Conservation (phyloP, 2,329 filamentous ascomycete genomes). For the Colletotrichum euphorbiae region DNA sequence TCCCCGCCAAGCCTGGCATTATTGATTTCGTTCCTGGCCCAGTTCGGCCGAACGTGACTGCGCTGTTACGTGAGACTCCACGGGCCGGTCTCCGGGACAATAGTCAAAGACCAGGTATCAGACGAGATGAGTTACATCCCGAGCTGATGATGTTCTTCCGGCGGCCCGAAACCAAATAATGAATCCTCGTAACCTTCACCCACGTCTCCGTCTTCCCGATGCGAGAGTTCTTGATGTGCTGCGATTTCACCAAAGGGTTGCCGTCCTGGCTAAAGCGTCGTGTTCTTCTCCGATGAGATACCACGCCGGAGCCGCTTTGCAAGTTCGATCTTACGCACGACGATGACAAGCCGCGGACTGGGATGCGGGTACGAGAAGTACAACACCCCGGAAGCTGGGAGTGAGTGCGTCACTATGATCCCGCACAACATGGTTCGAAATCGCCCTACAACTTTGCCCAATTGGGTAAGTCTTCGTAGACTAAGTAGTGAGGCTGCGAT, state of each 20-base stretch:
- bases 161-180: constrained; percentile 71
- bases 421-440: not conserved
- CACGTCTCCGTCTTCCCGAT: constrained; percentile 52
- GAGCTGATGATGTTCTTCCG: constrained; percentile 55
- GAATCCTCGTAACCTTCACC: constrained; percentile 61
- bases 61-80: constrained; percentile 51
- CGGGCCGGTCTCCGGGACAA: constrained; percentile 52
- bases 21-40: constrained; percentile 61
- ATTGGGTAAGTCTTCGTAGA: not conserved
- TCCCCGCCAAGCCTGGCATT: constrained; percentile 52
- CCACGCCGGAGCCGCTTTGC: constrained; percentile 56
- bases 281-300: constrained; percentile 46
- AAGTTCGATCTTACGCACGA: constrained; percentile 50
- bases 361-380: constrained; percentile 50
- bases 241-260: constrained; percentile 49
- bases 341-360: constrained; percentile 53
- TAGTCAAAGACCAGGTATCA: too few species aligned
- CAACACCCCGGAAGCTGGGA: constrained; percentile 6
- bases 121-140: too few species aligned
- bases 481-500: constrained; percentile 2
- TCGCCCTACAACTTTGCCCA: constrained; percentile 2
- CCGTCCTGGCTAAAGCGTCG: constrained; percentile 50
- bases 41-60: constrained; percentile 67
- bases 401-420: not conserved
- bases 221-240: constrained; percentile 45